Base-by-base conservation (phyloP, 371 early-diverging fungal species). In the Amoeboaphelidium occidentale region DNA sequence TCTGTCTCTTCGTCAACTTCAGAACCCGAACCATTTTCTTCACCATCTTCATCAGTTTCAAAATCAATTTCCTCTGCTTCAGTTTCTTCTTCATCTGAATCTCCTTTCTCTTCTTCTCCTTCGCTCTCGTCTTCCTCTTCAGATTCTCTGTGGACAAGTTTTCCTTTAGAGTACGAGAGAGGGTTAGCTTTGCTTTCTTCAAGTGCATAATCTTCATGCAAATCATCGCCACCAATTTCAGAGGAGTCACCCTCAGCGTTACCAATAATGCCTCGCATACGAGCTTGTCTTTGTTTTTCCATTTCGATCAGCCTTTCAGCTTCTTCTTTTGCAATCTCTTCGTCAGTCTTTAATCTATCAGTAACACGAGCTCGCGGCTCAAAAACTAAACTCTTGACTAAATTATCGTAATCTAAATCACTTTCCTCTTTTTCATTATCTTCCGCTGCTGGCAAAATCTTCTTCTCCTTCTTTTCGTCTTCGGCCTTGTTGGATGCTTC, bases 291-390 rank as follows among this genome's bases (percentile, higher is more conserved):
- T 41, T 22, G 22, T 17, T 43, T 10, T 24, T 45, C 26, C 25
- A 25, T 20, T 14, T 14, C 22, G 20, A 23, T 86, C 22, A 94
- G 60, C 48, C 77, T 71, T 25, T 73, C 68, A 54, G 77, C 76
- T 49, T 82, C 84, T 52, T 85, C 91, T 32, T 74, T 54, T 3
- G 85, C 87, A 46, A 78, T 52, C 60, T 96, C 97, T 52, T 87
- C 90, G 57, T 88, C 91, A 20, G 87, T 83, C 71, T 92, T 90
- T 39, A 79, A 58, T 22, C 94, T 77, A 56, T 96, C 87, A 24
- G 86, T 76, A 4, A 92, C 87, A 55, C 69, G 65, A 0, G 84
- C 88, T 41, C 86, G 80, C 56, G 73, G 68, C 44, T 93, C 93
- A 53, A 63, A 72, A 1, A 72, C 75, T 26, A 96, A 62, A 47